These are phyloP conservation scores for Euphorbia corollata DNA, from an alignment of 441 rosid genomes.

Conservation along the genomic window DNA sequence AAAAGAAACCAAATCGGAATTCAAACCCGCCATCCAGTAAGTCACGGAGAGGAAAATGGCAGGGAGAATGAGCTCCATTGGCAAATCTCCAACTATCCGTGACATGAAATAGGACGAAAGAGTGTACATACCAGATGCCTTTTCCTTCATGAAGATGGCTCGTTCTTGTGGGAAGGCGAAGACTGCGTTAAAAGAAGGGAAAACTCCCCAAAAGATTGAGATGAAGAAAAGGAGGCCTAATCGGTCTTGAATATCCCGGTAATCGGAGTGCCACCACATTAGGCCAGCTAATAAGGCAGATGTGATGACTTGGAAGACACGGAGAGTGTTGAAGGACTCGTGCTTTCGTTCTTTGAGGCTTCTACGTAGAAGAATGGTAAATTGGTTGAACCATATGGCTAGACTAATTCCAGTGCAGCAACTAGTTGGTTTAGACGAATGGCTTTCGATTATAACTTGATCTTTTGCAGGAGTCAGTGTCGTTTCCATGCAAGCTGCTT, in stretches of 20 bases:
- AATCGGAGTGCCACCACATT: slow-evolving; percentile 95
- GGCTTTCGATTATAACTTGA: slow-evolving; percentile 18
- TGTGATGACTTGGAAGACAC: slow-evolving; percentile 66
- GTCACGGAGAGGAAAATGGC: slow-evolving; percentile 48
- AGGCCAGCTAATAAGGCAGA: slow-evolving; percentile 54
- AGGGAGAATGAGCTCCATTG: slow-evolving; percentile 88
- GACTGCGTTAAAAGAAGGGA: slow-evolving; percentile 74
- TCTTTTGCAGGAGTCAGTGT: slow-evolving; percentile 20
- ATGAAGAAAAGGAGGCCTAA: slow-evolving; percentile 77
- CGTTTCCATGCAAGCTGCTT: slow-evolving; percentile 37
- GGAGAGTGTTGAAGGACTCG: slow-evolving; percentile 63
- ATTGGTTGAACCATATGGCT: slow-evolving; percentile 59
- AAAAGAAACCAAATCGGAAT: slow-evolving; percentile 44
- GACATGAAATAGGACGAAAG: slow-evolving; percentile 91
- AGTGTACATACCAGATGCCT: slow-evolving; percentile 81
- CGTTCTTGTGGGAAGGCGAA: slow-evolving; percentile 90
- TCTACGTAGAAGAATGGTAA: slow-evolving; percentile 62
- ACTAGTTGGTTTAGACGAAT: slow-evolving; percentile 21
- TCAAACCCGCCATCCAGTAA: slow-evolving; percentile 82
- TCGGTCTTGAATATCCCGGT: slow-evolving; percentile 55
- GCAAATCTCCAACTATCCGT: slow-evolving; percentile 63
- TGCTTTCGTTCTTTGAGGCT: slow-evolving; percentile 75
- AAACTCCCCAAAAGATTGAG: slow-evolving; percentile 86
- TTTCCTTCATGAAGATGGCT: slow-evolving; percentile 62
- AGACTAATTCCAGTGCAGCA: slow-evolving; percentile 20